Percentiles rank a stretch among this genome's conserved stretches.
phyloP scores from a whole-genome alignment of 768 basidiomycete species.

The Obba rivulosa region DNA sequence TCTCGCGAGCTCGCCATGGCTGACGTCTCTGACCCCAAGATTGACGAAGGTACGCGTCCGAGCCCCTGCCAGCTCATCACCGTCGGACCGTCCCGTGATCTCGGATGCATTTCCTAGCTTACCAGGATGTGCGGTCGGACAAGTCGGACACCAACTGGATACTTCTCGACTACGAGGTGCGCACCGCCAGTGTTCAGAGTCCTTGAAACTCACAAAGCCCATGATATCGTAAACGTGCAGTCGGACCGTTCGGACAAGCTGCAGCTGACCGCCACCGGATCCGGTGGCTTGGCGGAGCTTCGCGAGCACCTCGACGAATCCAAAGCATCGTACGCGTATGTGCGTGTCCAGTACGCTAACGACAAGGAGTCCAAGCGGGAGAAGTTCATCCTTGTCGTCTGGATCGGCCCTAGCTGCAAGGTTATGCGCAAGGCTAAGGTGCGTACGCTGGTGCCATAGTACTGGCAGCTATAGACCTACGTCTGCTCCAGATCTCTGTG shows the following conservation, averaged over 20 bases:
- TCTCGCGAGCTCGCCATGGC: conserved; percentile 47
- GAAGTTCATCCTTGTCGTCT: conserved; percentile 83
- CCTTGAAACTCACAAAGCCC: background rate
- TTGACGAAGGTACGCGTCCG: conserved; percentile 56
- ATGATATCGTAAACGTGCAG: conserved; percentile 27
- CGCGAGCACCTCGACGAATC: conserved; percentile 61
- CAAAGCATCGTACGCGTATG: conserved; percentile 83
- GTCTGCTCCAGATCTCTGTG: conserved; percentile 72
- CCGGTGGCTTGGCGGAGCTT: conserved; percentile 76
- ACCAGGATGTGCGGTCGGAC: conserved; percentile 80
- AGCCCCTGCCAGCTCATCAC: conserved; percentile 12
- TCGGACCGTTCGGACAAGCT: conserved; percentile 80
- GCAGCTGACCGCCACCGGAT: conserved; percentile 69
- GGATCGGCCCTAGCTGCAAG: conserved; percentile 81
- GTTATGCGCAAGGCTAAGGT: conserved; percentile 93
- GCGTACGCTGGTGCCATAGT: conserved; percentile 16
- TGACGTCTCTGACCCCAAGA: conserved; percentile 69
- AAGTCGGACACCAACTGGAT: conserved; percentile 89
- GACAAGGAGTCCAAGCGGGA: conserved; percentile 84
- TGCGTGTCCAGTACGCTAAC: conserved; percentile 76
- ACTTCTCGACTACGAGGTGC: conserved; percentile 81
- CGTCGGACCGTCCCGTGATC: conserved; percentile 18
- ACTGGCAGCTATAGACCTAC: background rate
- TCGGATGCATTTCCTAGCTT: conserved; percentile 45
- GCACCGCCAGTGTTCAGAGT: conserved; percentile 8